Conservation (phyloP, 768 basidiomycete genomes). For the Termitomyces sp. region DNA sequence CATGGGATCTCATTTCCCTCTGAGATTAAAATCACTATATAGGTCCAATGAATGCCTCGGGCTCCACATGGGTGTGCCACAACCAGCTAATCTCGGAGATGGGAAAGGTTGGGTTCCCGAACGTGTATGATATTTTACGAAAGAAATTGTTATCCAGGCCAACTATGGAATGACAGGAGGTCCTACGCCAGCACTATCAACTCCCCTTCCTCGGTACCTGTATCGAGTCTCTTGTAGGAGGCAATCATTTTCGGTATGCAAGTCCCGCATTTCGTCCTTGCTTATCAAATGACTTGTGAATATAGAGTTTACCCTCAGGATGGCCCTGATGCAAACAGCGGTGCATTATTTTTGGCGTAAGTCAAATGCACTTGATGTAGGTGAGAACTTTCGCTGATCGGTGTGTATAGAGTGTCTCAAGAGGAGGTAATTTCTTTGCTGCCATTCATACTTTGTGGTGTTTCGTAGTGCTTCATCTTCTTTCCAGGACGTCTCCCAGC, state of each 20-base stretch:
- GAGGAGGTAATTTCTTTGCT: neutral
- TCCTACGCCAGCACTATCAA: constrained; percentile 64
- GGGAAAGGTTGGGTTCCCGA: constrained; percentile 51
- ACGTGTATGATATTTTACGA: constrained; percentile 16
- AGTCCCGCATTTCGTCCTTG: neutral
- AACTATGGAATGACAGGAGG: constrained; percentile 44
- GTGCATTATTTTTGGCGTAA: constrained; percentile 20
- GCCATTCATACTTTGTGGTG: neutral
- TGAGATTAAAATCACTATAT: neutral
- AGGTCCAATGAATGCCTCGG: constrained; percentile 62
- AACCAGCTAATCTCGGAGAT: constrained; percentile 68
- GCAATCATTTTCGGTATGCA: constrained; percentile 59
- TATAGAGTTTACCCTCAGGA: constrained; percentile 17
- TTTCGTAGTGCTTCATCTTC: neutral
- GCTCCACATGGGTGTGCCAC: constrained; percentile 51
- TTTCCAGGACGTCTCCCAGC: constrained; percentile 11
- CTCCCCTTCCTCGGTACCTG: constrained; percentile 69
- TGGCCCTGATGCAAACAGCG: constrained; percentile 19
- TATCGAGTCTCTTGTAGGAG: constrained; percentile 63
- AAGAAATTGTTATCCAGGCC: neutral
- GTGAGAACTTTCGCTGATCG: neutral
- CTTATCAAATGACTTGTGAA: neutral
- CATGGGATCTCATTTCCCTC: neutral
- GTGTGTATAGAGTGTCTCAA: constrained; percentile 1
- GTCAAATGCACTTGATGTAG: neutral